Base-by-base conservation (phyloP, 2,329 filamentous ascomycete genomes). In the Myriangium duriaei region DNA sequence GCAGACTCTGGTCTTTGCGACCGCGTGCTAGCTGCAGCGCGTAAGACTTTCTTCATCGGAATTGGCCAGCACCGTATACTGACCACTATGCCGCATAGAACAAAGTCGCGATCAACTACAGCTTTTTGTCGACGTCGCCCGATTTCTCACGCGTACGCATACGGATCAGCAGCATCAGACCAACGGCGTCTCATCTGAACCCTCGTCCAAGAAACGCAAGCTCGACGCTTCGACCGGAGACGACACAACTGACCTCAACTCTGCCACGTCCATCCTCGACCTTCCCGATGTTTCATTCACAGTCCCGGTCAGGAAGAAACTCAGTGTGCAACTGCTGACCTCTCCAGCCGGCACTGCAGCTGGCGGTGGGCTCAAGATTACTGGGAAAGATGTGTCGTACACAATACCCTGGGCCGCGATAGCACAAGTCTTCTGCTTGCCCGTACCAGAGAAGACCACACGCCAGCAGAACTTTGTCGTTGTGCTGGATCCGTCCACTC, bases 391-490 rank as follows among this genome's bases (percentile, higher is more conserved):
- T 41, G 59, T 75, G 30, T 71, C 74, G 46, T 71, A 72, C 50
- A 65, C 64, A 11, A 55, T 74, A 24, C 51, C 61, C 0, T 60
- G 70, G 59, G 56, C 58, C 39, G 60, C 64, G 40, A 64, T 72
- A 42, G 63, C 72, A 37, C 68, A 77, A 51, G 61, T 72, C 34
- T 63, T 78, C 46, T 75, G 72, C 47, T 61, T 79, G 28, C 74
- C 74, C 1, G 68, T 79, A 2, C 75, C 75, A 4, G 75, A 79
- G 48, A 79, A 78, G 50, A 66, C 72, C 3, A 70, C 75, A 44
- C 68, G 71, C 39, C 72, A 76, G 48, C 71, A 71, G 56, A 76
- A 74, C 47, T 78, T 77, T 51, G 69, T 74, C 49, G 55, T 79
- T 30, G 63, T 79, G 29, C 72, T 74, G 2, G 55, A 63, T n/a